Evolutionary conservation across 73 alveolate genomes (phyloP), one percentile per base, ranked within the genome.

Genomic region (Paramecium biaurelia): DNA sequence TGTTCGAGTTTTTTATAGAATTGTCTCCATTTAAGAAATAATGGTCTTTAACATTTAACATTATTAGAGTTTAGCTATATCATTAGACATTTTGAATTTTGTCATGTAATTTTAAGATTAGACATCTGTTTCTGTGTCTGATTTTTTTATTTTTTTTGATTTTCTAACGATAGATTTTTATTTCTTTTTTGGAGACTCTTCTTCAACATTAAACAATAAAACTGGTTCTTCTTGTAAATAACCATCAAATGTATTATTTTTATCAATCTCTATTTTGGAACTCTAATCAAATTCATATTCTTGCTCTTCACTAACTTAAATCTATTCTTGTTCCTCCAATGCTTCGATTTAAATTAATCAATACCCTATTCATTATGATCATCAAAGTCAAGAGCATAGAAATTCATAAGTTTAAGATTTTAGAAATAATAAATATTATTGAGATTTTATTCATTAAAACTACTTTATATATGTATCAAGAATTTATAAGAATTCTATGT

Each of bases 111-210:
- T 72, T 32, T 21, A 63, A 12, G 86, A 72, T 12, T 38, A 21
- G 30, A 34, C 72, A 11, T 79, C 90, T 38, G 90, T 79, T 42
- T 79, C 90, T 18, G 76, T 45, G 47, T 79, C 90, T 79, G 90
- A 79, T 45, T 79, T 79, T 79, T 26, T 79, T n/a, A 43, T 41
- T 47, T 79, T 79, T 47, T 79, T 79, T 1, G 74, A 41, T 79
- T 79, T 79, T 45, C 45, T 79, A 21, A 47, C 74, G 6, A 79
- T 79, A 1, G 41, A 63, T 34, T 47, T 79, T 18, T 11, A 43
- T 79, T 79, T 79, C 47, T 79, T 79, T 42, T 79, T 79, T 20
- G 90, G 90, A 43, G 76, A 1, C 28, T 79, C 90, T 21, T 79
- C 90, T 7, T 20, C 70, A 47, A 37, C 47, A 23, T 79, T 79